Percentiles rank a stretch among this genome's conserved stretches.
These are phyloP conservation scores for Cucurbitaria berberidis DNA, from an alignment of 2,329 filamentous ascomycete species.

Conservation along the genomic window DNA sequence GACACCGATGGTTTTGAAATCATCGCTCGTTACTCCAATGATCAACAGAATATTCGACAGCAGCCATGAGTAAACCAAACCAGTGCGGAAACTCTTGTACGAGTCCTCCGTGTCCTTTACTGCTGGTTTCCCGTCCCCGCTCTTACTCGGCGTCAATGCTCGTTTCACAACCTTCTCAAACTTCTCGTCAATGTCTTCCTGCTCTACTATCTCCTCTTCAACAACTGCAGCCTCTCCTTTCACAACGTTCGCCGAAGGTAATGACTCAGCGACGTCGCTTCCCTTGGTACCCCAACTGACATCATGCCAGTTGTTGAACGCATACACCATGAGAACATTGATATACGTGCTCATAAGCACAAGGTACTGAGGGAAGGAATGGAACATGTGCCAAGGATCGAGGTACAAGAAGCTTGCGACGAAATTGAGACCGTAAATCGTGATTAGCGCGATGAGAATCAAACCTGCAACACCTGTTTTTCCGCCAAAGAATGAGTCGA, in stretches of 20 bases:
- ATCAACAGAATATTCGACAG: conserved; percentile 16
- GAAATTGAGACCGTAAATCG: conserved; percentile 97
- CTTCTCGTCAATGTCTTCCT: conserved; percentile 97
- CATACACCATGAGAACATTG: conserved; percentile 99
- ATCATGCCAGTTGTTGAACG: conserved; percentile 99
- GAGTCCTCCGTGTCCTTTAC: conserved; percentile 95
- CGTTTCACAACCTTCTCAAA: conserved; percentile 97
- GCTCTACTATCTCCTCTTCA: conserved; percentile 94
- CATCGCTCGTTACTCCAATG: conserved; percentile 12
- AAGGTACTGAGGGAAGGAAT: conserved; percentile 92
- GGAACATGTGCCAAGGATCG: conserved; percentile 99
- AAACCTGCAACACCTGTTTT: conserved; percentile 83
- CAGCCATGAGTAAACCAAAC: conserved; percentile 72
- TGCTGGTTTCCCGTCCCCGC: conserved; percentile 76
- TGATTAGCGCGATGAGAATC: conserved; percentile 89
- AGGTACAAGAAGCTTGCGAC: conserved; percentile 96
- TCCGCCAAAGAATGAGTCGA: too few relatives aligned
- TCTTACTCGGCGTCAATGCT: conserved; percentile 80
- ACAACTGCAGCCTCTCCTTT: conserved; percentile 94
- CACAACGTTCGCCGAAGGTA: conserved; percentile 86
- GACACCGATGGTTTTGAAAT: conserved; percentile 10
- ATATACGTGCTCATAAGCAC: conserved; percentile 95
- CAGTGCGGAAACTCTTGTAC: conserved; percentile 99
- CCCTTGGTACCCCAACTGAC: conserved; percentile 99
- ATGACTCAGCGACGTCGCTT: conserved; percentile 89